Evolutionary conservation across 441 rosid species (phyloP), one percentile per base, ranked within the genome.

Genomic region (Theobroma grandiflorum): DNA sequence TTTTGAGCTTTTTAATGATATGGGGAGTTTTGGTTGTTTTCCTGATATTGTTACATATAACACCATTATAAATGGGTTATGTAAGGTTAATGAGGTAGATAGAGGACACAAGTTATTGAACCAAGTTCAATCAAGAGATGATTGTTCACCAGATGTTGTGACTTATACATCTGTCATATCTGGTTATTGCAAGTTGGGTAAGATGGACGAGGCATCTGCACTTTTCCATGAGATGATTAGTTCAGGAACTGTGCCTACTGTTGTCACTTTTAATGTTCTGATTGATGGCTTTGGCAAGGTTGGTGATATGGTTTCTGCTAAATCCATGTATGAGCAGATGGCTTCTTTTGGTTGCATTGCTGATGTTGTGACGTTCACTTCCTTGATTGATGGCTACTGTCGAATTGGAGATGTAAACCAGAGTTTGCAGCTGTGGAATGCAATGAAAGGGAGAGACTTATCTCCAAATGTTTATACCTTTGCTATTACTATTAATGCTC

Each of bases 341-440:
- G 79, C 8, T 76, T 83, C 84, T 57, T 79, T 87, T 43, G 84
- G 88, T 78, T 94, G 90, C 81, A 49, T 33, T 66, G 91, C 95
- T 1, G 96, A 95, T 72, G 91, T 91, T 75, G 87, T 95, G 69
- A 92, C 99, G 49, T 92, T 87, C 76, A 88, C 93, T 78, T 91
- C 95, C 66, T 84, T 95, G 78, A 92, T 91, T 68, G 93, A 95
- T 69, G 98, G 99, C 37, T 92, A 90, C 78, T 93, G 96, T 85
- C 92, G 99, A 79, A 81, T 80, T n/a, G 98, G 99, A 78, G 82
- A 90, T 66, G 81, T 93, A 82, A 84, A 85, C 77, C 78, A 62
- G 49, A 88, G 92, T 72, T 81, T 95, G 85, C 87, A 89, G 89
- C 80, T 91, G 55, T 94, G 94, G 94, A 91, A 88, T 72, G 87